phyloP scores from a whole-genome alignment of 257 asterid species.

The Solanum virginianum region DNA sequence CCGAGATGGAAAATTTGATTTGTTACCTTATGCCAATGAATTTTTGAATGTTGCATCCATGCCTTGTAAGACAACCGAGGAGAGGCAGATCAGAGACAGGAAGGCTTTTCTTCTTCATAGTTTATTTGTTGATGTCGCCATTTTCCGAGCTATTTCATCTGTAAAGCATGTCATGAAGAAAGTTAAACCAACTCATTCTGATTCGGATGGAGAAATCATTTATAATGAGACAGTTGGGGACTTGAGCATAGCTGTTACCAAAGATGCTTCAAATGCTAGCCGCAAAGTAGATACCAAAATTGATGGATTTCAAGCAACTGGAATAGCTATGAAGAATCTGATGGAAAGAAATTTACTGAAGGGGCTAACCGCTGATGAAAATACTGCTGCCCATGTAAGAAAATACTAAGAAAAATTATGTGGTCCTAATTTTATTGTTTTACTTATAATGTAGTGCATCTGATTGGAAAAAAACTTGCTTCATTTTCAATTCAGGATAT shows the following conservation, averaged over 20 bases:
- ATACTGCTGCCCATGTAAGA: slow-evolving; percentile 90
- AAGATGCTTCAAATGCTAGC: slow-evolving; percentile 75
- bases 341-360: slow-evolving; percentile 86
- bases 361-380: slow-evolving; percentile 95
- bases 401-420: not conserved
- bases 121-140: slow-evolving; percentile 87
- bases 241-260: slow-evolving; percentile 56
- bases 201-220: slow-evolving; percentile 19
- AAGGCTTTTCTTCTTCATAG: slow-evolving; percentile 94
- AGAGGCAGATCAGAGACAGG: slow-evolving; percentile 88
- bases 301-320: slow-evolving; percentile 76
- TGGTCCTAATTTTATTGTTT: not conserved
- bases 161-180: slow-evolving; percentile 52
- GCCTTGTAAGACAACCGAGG: slow-evolving; percentile 96
- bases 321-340: slow-evolving; percentile 42
- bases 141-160: slow-evolving; percentile 73
- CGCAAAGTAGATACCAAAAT: slow-evolving; percentile 83
- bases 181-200: slow-evolving; percentile 36
- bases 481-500: slow-evolving; percentile 50
- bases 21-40: slow-evolving; percentile 74
- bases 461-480: not conserved
- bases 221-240: slow-evolving; percentile 64
- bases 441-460: not conserved
- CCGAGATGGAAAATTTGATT: slow-evolving; percentile 74
- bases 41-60: slow-evolving; percentile 69